These are phyloP conservation scores for Mangifera indica DNA, from an alignment of 345 rosid species.

Conservation along the genomic window DNA sequence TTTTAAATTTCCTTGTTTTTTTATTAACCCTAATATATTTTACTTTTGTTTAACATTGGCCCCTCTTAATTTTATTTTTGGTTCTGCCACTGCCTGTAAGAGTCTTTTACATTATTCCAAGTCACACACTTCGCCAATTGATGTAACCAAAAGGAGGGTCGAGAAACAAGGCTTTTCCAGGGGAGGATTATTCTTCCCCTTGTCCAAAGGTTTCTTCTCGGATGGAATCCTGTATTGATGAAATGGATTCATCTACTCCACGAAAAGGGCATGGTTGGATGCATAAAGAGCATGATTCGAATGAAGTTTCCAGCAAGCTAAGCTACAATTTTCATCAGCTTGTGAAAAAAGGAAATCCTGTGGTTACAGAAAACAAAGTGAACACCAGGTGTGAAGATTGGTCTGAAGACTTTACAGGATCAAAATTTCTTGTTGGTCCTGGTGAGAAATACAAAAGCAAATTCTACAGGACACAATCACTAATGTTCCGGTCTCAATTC, in stretches of 20 bases:
- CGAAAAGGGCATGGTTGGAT: not conserved
- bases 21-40: too few relatives aligned
- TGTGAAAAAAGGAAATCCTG: not conserved
- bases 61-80: too few relatives aligned
- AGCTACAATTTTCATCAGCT: not conserved
- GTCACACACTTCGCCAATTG: conserved; percentile 30
- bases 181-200: not conserved
- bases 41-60: too few relatives aligned
- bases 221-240: too few relatives aligned
- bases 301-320: conserved; percentile 4
- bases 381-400: too few relatives aligned
- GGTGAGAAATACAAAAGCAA: not conserved
- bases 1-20: too few relatives aligned
- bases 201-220: not conserved
- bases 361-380: not conserved
- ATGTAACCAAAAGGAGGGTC: conserved; percentile 10
- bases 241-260: too few relatives aligned
- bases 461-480: not conserved
- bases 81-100: too few relatives aligned
- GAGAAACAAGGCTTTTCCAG: not conserved
- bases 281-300: not conserved
- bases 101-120: conserved; percentile 41
- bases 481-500: not conserved
- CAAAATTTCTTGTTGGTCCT: not conserved
- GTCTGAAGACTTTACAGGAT: not conserved